Conservation (phyloP, 2,329 filamentous ascomycete genomes). For the Fusarium pilosicola region DNA sequence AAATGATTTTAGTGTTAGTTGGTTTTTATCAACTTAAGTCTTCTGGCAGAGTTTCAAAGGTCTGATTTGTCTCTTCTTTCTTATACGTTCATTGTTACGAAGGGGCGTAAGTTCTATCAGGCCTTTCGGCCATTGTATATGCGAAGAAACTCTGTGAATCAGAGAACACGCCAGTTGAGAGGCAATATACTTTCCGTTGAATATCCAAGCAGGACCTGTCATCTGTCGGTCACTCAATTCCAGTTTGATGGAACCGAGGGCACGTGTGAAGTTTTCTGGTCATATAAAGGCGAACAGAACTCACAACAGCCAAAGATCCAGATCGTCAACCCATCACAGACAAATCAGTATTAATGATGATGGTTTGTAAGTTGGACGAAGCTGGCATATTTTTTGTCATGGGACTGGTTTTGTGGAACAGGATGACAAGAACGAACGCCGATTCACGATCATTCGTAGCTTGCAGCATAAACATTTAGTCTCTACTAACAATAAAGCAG, state of each 20-base stretch:
- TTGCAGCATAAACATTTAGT: rapidly evolving
- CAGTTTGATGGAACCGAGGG: rapidly evolving
- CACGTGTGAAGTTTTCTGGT: too few relatives aligned
- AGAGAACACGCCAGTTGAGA: background rate
- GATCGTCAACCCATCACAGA: background rate
- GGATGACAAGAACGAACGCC: rapidly evolving
- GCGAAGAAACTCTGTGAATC: background rate
- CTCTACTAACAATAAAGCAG: too few relatives aligned
- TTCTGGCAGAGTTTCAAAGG: background rate
- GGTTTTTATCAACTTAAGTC: background rate
- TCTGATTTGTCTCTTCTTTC: background rate
- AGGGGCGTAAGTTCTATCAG: background rate
- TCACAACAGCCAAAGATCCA: too few relatives aligned
- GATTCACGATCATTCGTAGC: rapidly evolving
- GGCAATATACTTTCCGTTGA: rapidly evolving
- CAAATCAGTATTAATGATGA: rapidly evolving
- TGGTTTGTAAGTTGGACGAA: too few relatives aligned
- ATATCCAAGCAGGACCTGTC: background rate
- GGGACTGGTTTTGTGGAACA: background rate
- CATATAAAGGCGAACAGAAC: too few relatives aligned
- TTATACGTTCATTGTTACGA: background rate
- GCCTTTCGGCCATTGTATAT: background rate
- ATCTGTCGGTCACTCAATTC: too few relatives aligned
- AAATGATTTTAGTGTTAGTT: too few relatives aligned
- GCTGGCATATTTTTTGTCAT: too few relatives aligned